phyloP scores from a whole-genome alignment of 2,329 filamentous ascomycete genomes.

The Simplicillium sp. region DNA sequence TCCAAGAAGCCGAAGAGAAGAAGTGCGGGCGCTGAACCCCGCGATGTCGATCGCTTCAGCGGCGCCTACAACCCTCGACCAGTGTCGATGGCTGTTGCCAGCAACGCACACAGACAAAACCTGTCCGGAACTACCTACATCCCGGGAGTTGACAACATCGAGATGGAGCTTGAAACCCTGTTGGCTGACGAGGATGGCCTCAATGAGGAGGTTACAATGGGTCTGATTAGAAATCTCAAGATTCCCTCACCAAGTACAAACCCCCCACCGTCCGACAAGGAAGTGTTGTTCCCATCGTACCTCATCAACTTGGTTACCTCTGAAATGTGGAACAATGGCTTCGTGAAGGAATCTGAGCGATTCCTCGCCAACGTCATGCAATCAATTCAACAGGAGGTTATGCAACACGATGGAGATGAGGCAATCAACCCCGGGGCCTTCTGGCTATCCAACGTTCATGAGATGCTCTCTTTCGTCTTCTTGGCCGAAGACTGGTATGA shows the following conservation, averaged over 20 bases:
- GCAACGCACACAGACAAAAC: slow-evolving; percentile 58
- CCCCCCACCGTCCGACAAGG: slow-evolving; percentile 91
- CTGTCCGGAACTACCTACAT: slow-evolving; percentile 69
- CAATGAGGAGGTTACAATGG: slow-evolving; percentile 95
- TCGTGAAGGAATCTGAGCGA: slow-evolving; percentile 97
- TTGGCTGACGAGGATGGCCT: slow-evolving; percentile 91
- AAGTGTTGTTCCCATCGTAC: slow-evolving; percentile 96
- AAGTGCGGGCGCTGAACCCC: slow-evolving; percentile 79
- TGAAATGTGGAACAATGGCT: slow-evolving; percentile 99
- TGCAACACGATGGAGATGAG: slow-evolving; percentile 97
- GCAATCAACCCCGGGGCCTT: slow-evolving; percentile 95
- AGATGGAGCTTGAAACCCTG: slow-evolving; percentile 87
- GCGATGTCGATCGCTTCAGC: slow-evolving; percentile 83
- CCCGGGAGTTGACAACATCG: slow-evolving; percentile 78
- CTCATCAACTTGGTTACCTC: slow-evolving; percentile 98
- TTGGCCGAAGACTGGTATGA: slow-evolving; percentile 99
- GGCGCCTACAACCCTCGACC: slow-evolving; percentile 88
- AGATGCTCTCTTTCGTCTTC: slow-evolving; percentile 99
- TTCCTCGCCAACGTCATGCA: slow-evolving; percentile 99
- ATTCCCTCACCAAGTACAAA: slow-evolving; percentile 82
- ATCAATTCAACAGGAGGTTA: slow-evolving; percentile 97
- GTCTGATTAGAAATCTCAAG: slow-evolving; percentile 91
- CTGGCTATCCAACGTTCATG: slow-evolving; percentile 98
- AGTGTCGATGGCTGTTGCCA: slow-evolving; percentile 85
- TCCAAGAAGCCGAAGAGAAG: slow-evolving; percentile 95